Percentiles rank a stretch among this genome's conserved stretches.
Conservation (phyloP, 1,139 yeast genomes). For the Sugiyamaella paludigena region DNA sequence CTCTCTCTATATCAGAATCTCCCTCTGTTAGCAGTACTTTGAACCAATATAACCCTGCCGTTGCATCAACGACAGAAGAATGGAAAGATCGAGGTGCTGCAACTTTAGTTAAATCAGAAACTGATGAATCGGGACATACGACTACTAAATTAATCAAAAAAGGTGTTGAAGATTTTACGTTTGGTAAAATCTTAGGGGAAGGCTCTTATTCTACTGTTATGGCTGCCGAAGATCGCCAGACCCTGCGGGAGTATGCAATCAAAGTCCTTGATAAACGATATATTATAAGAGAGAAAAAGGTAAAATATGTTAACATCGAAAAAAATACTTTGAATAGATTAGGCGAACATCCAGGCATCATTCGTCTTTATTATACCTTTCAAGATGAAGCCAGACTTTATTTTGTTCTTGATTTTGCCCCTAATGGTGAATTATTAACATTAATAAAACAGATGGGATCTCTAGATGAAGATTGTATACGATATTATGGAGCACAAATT, state of each 20-base stretch:
- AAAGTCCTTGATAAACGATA: constrained; percentile 90
- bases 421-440: constrained; percentile 85
- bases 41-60: constrained; percentile 5
- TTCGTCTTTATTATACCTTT: constrained; percentile 85
- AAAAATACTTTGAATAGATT: constrained; percentile 85
- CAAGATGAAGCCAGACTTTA: constrained; percentile 87
- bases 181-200: constrained; percentile 86
- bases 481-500: constrained; percentile 72
- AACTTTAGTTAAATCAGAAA: constrained; percentile 45
- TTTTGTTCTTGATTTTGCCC: constrained; percentile 89
- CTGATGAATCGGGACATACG: constrained; percentile 47
- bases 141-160: constrained; percentile 47
- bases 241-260: constrained; percentile 77
- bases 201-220: constrained; percentile 96
- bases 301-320: constrained; percentile 94
- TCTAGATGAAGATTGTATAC: constrained; percentile 71
- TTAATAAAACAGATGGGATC: constrained; percentile 76
- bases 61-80: constrained; percentile 25
- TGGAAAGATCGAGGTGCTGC: constrained; percentile 53
- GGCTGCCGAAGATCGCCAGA: constrained; percentile 74
- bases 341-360: constrained; percentile 84
- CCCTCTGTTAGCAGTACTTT: background rate
- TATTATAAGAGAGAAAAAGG: constrained; percentile 90
- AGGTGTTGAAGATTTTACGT: constrained; percentile 77
- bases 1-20: too few species aligned